Evolutionary conservation across 2,329 filamentous ascomycete species (phyloP), one percentile per base, ranked within the genome.

Genomic region (Alternaria gaisen): DNA sequence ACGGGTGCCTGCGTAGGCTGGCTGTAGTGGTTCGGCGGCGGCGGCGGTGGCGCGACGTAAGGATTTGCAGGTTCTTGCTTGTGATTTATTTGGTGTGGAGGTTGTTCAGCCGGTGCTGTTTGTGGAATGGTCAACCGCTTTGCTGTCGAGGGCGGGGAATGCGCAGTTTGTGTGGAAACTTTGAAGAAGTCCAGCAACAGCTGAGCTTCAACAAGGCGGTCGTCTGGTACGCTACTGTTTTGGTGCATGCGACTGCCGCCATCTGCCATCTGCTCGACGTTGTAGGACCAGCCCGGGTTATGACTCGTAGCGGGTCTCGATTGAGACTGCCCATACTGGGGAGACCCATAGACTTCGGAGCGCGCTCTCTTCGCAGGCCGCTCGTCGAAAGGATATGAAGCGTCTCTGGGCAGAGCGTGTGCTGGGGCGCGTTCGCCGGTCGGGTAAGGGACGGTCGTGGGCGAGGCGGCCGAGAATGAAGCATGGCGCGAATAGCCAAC

Each of bases 351-450:
- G 66, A 85, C 80, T 68, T 88, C 87, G 43, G 87, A 89, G 64
- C 87, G 84, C 50, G 86, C 83, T 42, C 88, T 83, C 75, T 90
- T 90, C 20, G 85, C 77, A 4, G 87, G 86, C 47, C 85, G 82
- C 68, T 87, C 83, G 48, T 77, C 40, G 59, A 66, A 56, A 5
- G 61, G 18, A 48, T 66, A 60, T 32, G 54, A 30, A 12, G 61
- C n/a, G 51, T 66, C 65, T 34, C 53, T 24, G 3, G 61, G 34
- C 50, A 66, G 61, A 53, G 64, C 58, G 58, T 72, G 75, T 58
- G 67, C 67, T 24, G 71, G 61, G 20, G 68, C 65, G 69, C 66
- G 68, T 41, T 68, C 65, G 66, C 56, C 65, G 40, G 60, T 60
- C 32, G 68, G 60, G 48, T 63, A 67, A 59, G 69, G 60, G 44